These are phyloP conservation scores for Lippia alba DNA, from an alignment of 305 asterid genomes.

Conservation along the genomic window DNA sequence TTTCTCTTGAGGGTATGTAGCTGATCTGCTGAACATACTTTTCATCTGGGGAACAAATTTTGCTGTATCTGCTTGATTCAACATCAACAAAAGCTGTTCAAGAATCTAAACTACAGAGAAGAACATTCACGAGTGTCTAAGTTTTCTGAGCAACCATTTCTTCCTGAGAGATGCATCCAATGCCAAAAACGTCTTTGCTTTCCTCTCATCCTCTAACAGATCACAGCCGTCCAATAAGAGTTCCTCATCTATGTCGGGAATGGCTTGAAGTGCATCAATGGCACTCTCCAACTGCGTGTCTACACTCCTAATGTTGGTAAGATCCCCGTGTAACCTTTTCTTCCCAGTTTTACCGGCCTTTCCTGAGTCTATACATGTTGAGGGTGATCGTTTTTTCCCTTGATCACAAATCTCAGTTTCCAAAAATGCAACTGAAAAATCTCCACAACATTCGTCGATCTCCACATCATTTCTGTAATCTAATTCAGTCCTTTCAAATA, in stretches of 20 bases:
- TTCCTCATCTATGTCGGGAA: slow-evolving; percentile 49
- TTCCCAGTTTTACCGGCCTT: slow-evolving; percentile 38
- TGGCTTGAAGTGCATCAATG: slow-evolving; percentile 49
- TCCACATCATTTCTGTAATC: slow-evolving; percentile 30
- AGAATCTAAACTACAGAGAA: background rate
- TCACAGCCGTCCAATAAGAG: slow-evolving; percentile 53
- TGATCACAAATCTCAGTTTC: slow-evolving; percentile 29
- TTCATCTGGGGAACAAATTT: no score
- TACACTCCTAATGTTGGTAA: slow-evolving; percentile 12
- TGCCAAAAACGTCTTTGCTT: slow-evolving; percentile 57
- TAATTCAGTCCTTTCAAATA: slow-evolving; percentile 39
- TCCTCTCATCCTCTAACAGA: slow-evolving; percentile 54
- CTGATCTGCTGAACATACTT: no score
- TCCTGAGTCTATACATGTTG: slow-evolving; percentile 16
- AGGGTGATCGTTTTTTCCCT: slow-evolving; percentile 33
- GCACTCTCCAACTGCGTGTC: slow-evolving; percentile 35
- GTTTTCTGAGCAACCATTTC: slow-evolving; percentile 58
- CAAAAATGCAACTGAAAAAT: slow-evolving; percentile 35
- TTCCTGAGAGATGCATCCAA: slow-evolving; percentile 49
- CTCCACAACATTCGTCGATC: slow-evolving; percentile 35
- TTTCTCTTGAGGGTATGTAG: no score
- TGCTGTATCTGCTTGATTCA: no score
- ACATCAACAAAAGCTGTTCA: background rate
- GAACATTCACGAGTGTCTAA: slow-evolving; percentile 33
- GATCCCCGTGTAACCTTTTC: slow-evolving; percentile 10